Conservation (phyloP, 73 alveolate genomes). For the Diophrys appendiculata region DNA sequence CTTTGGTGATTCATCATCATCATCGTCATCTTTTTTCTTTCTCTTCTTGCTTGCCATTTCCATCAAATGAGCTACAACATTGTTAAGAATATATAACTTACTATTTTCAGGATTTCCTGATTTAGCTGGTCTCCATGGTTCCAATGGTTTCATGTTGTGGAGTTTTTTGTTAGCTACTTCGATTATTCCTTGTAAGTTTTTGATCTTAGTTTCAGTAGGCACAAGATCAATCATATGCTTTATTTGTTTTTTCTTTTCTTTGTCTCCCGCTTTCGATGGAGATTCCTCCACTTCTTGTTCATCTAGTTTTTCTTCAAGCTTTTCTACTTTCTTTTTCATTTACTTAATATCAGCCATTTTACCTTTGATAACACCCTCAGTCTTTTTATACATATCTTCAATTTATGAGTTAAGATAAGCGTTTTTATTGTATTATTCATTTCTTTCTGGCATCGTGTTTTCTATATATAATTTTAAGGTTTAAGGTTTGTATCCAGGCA, state of each 20-base stretch:
- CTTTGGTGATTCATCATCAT: conserved; percentile 25
- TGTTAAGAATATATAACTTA: conserved; percentile 2
- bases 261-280: not conserved
- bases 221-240: conserved; percentile 54
- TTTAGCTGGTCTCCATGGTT: conserved; percentile 64
- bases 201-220: conserved; percentile 57
- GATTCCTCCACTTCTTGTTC: conserved; percentile 2
- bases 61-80: conserved; percentile 32
- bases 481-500: conserved; percentile 9
- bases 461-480: conserved; percentile 43
- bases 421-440: conserved; percentile 58
- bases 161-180: conserved; percentile 23
- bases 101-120: conserved; percentile 31
- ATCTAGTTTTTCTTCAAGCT: conserved; percentile 73
- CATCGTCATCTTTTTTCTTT: conserved; percentile 45
- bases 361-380: conserved; percentile 54
- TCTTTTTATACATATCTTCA: conserved; percentile 52
- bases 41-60: conserved; percentile 43
- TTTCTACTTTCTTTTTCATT: conserved; percentile 74
- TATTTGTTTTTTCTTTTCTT: conserved; percentile 9
- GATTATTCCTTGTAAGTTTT: conserved; percentile 58
- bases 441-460: conserved; percentile 38
- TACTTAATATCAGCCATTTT: conserved; percentile 58
- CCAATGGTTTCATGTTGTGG: conserved; percentile 53
- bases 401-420: conserved; percentile 52